Conservation (phyloP, 2,329 filamentous ascomycete genomes). For the Aspergillus texensis region DNA sequence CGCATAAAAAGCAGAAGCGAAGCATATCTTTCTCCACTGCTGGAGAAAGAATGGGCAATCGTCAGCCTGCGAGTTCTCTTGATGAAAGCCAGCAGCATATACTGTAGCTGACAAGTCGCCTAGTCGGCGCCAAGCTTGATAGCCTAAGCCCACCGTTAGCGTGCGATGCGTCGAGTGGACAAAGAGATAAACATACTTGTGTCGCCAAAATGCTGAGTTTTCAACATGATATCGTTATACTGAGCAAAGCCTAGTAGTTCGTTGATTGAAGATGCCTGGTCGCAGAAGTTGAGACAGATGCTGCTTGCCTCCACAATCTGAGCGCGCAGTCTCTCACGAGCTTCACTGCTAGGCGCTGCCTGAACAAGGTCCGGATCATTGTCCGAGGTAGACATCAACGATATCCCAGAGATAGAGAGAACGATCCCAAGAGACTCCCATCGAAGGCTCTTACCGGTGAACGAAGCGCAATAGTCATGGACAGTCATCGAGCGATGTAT, state of each 20-base stretch:
- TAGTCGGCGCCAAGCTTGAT: conserved; percentile 51
- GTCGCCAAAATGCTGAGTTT: conserved; percentile 39
- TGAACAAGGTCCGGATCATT: conserved; percentile 33
- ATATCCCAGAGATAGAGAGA: conserved; percentile 42
- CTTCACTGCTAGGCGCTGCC: conserved; percentile 21
- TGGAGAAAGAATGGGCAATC: conserved; percentile 43
- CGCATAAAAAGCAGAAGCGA: conserved; percentile 48
- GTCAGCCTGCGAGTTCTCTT: conserved; percentile 36
- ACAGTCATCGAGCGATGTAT: conserved; percentile 32
- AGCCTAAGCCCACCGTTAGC: conserved; percentile 36
- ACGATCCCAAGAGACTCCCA: conserved; percentile 48
- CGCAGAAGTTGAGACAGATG: conserved; percentile 35
- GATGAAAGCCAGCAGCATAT: conserved; percentile 53
- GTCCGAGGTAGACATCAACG: conserved; percentile 33
- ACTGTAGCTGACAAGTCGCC: conserved; percentile 52
- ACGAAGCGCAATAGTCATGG: conserved; percentile 34
- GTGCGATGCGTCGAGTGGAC: conserved; percentile 13
- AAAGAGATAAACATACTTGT: conserved; percentile 35
- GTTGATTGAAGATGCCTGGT: conserved; percentile 36
- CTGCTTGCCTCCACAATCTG: conserved; percentile 39
- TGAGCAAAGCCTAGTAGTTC: conserved; percentile 39
- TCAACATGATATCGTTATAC: conserved; percentile 35
- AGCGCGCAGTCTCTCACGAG: conserved; percentile 34
- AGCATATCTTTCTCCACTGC: conserved; percentile 44
- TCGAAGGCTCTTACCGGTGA: conserved; percentile 36